Evolutionary conservation across 495 filamentous ascomycete species (phyloP).

Genomic region (Annulohypoxylon stygium): DNA sequence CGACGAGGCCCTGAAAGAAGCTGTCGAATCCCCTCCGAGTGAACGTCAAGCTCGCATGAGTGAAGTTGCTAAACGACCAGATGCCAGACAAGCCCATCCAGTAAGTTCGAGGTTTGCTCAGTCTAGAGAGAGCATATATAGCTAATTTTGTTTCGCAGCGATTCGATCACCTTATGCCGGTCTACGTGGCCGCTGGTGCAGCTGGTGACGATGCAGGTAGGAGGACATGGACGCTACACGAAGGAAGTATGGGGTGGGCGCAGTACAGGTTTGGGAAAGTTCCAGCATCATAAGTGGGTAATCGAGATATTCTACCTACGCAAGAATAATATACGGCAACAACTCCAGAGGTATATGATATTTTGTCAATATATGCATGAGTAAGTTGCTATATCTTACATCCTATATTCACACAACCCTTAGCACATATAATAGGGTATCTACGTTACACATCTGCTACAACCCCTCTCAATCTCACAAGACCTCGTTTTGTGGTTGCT

Average conservation of each 20-base stretch:
- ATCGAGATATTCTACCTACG: not conserved
- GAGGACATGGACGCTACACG: slow-evolving; percentile 73
- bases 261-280: slow-evolving; percentile 81
- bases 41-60: slow-evolving; percentile 73
- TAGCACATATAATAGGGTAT: not conserved
- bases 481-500: not conserved
- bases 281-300: slow-evolving; percentile 22
- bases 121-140: not conserved
- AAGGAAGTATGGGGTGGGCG: slow-evolving; percentile 79
- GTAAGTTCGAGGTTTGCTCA: slow-evolving; percentile 39
- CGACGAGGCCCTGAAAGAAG: slow-evolving; percentile 81
- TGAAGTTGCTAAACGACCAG: slow-evolving; percentile 69
- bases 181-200: slow-evolving; percentile 80
- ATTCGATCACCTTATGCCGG: slow-evolving; percentile 84
- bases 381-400: not conserved
- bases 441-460: not conserved
- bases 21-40: slow-evolving; percentile 65
- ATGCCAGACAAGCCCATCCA: slow-evolving; percentile 84
- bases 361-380: not conserved
- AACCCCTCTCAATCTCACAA: not conserved
- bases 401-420: not conserved
- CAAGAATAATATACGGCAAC: not conserved
- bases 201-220: slow-evolving; percentile 72
- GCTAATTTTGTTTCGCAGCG: slow-evolving; percentile 47
- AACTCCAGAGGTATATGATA: not conserved